Conservation (phyloP, 371 early-diverging fungal genomes). For the Phascolomyces articulosus region DNA sequence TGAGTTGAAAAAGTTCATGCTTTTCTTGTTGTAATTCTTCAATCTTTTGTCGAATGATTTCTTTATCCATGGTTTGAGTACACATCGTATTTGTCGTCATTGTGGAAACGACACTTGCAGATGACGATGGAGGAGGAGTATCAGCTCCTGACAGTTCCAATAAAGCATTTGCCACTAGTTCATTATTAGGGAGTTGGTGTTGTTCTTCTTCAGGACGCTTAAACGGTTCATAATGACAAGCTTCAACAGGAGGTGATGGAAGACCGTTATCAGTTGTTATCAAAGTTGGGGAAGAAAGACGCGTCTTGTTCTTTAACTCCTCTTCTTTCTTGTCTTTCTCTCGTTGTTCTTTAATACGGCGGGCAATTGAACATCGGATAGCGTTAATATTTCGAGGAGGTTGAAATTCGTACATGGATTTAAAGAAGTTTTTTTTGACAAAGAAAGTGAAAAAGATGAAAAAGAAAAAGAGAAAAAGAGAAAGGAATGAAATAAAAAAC, state of each 20-base stretch:
- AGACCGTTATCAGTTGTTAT: conserved; percentile 26
- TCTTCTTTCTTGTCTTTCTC: conserved; percentile 13
- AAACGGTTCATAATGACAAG: conserved; percentile 21
- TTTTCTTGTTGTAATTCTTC: conserved; percentile 37
- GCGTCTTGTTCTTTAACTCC: conserved; percentile 1
- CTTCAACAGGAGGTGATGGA: conserved; percentile 46
- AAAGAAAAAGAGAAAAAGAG: conserved; percentile 4
- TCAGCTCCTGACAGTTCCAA: neutral
- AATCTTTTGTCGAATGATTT: conserved; percentile 36
- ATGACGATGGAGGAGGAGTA: conserved; percentile 4
- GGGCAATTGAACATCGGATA: conserved; percentile 37
- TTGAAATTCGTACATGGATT: conserved; percentile 30
- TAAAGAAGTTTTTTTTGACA: too few relatives aligned
- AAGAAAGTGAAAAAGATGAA: conserved; percentile 7
- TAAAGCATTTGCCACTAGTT: neutral
- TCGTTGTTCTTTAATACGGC: conserved; percentile 35
- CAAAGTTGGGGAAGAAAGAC: neutral
- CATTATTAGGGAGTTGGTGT: conserved; percentile 5
- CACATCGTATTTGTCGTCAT: too few relatives aligned
- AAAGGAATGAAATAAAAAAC: too few relatives aligned
- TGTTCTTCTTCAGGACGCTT: neutral
- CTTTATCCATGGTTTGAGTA: conserved; percentile 21
- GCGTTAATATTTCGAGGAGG: conserved; percentile 35
- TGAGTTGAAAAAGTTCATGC: conserved; percentile 41
- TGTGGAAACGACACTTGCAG: neutral